Base-by-base conservation (phyloP, 2,329 filamentous ascomycete genomes). In the Orbilia brochopaga region DNA sequence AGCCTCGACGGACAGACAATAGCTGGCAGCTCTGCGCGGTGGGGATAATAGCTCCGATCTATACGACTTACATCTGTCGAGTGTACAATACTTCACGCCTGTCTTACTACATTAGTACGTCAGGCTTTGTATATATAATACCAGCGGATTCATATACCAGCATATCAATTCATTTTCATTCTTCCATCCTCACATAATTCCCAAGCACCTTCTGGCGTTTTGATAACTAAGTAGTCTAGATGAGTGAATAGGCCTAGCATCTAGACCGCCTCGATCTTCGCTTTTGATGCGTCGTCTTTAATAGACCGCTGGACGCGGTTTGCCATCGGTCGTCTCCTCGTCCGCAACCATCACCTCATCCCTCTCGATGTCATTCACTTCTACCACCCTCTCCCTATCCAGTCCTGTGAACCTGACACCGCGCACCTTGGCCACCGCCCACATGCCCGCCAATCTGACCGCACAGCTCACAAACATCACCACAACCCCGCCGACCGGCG, bases 401-500 rank as follows among this genome's bases (percentile, higher is more conserved):
- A 72, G 55, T 21, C 60, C 67, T 7, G 56, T 52, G 53, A 73
- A 73, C 44, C 60, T 60, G n/a, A 15, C 21, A 10, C 61, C 60
- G 17, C 48, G 60, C 19, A 61, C 67, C 56, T 37, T 66, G 0
- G 53, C 5, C 8, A 53, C 27, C n/a, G 40, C 44, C 60, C 60
- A 66, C 54, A 56, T 13, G 0, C 15, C 51, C 19, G 32, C 17
- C 46, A 65, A 46, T 44, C 61, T 60, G 5, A 66, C 2, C 23
- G 27, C 52, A 35, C 60, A 65, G 42, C 61, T 50, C 3, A 13
- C 61, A 35, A 61, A 55, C 59, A 62, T 32, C 21, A 56, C 60
- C 21, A 66, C n/a, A 13, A 73, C 37, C 21, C 67, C 67, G 3
- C 67, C 67, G 6, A 73, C 53, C 1, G 67, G 67, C 4, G 67